phyloP scores from a whole-genome alignment of 2,329 filamentous ascomycete genomes.

The Penicillium sp. region DNA sequence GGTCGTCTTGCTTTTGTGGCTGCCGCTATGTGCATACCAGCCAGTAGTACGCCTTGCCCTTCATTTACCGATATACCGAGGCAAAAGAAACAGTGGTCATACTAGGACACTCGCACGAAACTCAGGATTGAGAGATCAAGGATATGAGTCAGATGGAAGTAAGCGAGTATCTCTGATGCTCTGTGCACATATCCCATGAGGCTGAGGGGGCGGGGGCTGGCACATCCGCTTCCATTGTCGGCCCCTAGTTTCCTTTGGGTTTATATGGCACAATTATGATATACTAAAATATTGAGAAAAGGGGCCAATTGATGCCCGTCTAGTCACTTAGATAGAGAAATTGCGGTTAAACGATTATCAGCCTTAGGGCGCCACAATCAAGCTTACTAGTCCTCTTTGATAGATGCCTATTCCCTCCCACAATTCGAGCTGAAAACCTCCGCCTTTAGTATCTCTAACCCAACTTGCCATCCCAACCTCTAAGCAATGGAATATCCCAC shows the following conservation, averaged over 20 bases:
- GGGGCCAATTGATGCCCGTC: neutral
- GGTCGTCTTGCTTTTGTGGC: neutral
- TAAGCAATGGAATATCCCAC: neutral
- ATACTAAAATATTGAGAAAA: neutral
- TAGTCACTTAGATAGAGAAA: neutral
- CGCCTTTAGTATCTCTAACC: neutral
- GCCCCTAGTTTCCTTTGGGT: neutral
- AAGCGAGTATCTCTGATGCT: neutral
- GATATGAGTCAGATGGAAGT: neutral
- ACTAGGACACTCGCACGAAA: neutral
- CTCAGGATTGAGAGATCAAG: too few species aligned
- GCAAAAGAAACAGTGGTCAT: constrained; percentile 29
- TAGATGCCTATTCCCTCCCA: neutral
- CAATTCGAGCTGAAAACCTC: neutral
- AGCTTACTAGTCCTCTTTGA: neutral
- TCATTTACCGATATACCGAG: constrained; percentile 30
- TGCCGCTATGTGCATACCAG: neutral
- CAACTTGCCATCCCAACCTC: neutral
- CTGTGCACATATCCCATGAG: neutral
- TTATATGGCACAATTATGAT: neutral
- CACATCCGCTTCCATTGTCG: neutral
- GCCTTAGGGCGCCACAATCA: neutral
- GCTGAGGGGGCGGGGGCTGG: neutral
- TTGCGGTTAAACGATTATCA: neutral
- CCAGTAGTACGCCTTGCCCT: neutral